phyloP scores from a whole-genome alignment of 768 basidiomycete genomes.

The Pulveroboletus ravenelii region DNA sequence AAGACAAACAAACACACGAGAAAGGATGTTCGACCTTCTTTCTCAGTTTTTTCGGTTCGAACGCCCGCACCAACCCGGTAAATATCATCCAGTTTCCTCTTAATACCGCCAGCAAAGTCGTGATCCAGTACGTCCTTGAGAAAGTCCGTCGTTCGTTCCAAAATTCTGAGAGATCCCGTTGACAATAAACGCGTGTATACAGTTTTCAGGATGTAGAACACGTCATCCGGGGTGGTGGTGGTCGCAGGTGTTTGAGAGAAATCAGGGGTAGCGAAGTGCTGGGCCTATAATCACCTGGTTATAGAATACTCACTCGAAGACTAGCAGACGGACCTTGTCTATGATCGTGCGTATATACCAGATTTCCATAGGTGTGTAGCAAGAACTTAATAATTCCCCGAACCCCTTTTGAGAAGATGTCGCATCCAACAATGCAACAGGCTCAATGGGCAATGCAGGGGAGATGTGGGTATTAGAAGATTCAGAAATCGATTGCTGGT shows the following conservation, averaged over 20 bases:
- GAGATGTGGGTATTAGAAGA: neutral
- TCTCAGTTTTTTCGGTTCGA: slow-evolving; percentile 72
- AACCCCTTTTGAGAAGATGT: slow-evolving; percentile 58
- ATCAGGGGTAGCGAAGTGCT: slow-evolving; percentile 77
- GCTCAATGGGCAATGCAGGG: neutral
- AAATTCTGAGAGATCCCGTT: slow-evolving; percentile 59
- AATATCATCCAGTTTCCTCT: slow-evolving; percentile 83
- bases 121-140: slow-evolving; percentile 74
- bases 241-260: slow-evolving; percentile 54
- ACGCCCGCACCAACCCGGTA: slow-evolving; percentile 55
- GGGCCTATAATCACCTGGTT: slow-evolving; percentile 54
- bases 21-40: slow-evolving; percentile 74
- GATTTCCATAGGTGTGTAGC: slow-evolving; percentile 84
- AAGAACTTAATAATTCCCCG: slow-evolving; percentile 60
- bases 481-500: neutral
- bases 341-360: slow-evolving; percentile 88
- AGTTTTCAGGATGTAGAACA: slow-evolving; percentile 91
- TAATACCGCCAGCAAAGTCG: slow-evolving; percentile 78
- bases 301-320: neutral
- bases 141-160: slow-evolving; percentile 55
- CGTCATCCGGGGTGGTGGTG: slow-evolving; percentile 86
- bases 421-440: slow-evolving; percentile 35
- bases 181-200: slow-evolving; percentile 75
- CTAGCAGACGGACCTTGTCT: slow-evolving; percentile 61
- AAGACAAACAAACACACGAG: slow-evolving; percentile 54